Base-by-base conservation (phyloP, 1,139 yeast species). In the Nematodospora anomalae region DNA sequence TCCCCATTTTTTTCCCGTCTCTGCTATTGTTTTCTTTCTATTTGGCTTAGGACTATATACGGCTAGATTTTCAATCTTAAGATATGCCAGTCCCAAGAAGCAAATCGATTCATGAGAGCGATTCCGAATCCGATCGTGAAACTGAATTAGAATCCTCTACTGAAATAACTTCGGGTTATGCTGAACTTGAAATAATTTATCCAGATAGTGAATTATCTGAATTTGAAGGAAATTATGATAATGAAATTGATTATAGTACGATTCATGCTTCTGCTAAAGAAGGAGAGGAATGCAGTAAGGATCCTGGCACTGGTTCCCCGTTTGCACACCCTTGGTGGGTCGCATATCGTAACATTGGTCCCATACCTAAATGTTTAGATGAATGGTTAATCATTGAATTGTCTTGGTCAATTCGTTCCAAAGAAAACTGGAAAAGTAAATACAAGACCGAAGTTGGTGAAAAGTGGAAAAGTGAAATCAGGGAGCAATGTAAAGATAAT, bases 401-500 rank as follows among this genome's bases (percentile, higher is more conserved):
- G 13, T 53, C 60, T n/a, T 40, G 44, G 32, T 33, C 44, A 7
- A 58, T 64, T 26, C 48, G 67, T 20, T 38, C 38, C 7, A 67
- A 64, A 38, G 60, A 61, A 1, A 46, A 60, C 14, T 67, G 73
- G 73, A 47, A 53, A 37, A 13, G 35, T 4, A 67, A 67, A 40
- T 60, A 52, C 37, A 57, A 56, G 28, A 39, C 46, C 1, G 49
- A 33, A 2, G 62, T 67, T 32, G 43, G 45, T 9, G 43, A 32
- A 3, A 66, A 63, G 43, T 67, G 73, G 73, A 51, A 44, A 35
- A 26, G 35, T 2, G 73, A 67, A 42, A 42, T 62, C 9, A 36
- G 29, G 16, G 39, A 31, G 0, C 60, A 55, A 33, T 39, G 48
- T 28, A 24, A 26, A 1, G 48, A 41, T 18, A 42, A 40, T 16